Base-by-base conservation (phyloP, 2,329 filamentous ascomycete species). In the Pleomassaria siparia region DNA sequence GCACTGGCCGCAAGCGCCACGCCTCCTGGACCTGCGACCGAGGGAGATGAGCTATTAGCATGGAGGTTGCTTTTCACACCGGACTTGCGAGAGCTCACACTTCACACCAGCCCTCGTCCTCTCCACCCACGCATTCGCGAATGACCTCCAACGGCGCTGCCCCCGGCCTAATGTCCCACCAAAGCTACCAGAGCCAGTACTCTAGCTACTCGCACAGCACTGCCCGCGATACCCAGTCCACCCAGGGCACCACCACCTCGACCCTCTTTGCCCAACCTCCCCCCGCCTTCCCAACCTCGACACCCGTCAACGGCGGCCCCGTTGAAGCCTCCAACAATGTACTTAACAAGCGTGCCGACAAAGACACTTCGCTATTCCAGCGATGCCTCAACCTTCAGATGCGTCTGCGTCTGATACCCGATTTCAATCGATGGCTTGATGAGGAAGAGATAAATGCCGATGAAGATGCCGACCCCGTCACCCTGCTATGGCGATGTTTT, bases 261-360 rank as follows among this genome's bases (percentile, higher is more conserved):
- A 77, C 75, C 15, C 67, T 78, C 30, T 77, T 77, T 56, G 57
- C 62, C 39, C 63, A 68, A 39, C 57, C 59, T 35, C 59, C 71
- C 48, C 62, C 67, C 51, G 51, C 54, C 46, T 64, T 58, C 58
- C 58, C 60, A 40, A 50, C 59, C 47, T 52, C 69, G 39, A 72
- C 72, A 13, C 71, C 72, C 43, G 59, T 69, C 47, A 74, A 78
- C 53, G 82, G 78, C 50, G 84, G 84, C 37, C 82, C 82, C 50
- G 82, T 91, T 52, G 76, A 89, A 62, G 88, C 91, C 51, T 90
- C 88, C 50, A 82, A 88, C 70, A 96, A 96, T 72, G 95, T 99
- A 70, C 96, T 99, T 79, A 99, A 99, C 74, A 89, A 92, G 72
- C 88, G 89, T 69, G 94, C 91, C 69, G 91, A 96, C 70, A 91